Conservation (phyloP, 495 filamentous ascomycete species). For the Copromyces sp. region DNA sequence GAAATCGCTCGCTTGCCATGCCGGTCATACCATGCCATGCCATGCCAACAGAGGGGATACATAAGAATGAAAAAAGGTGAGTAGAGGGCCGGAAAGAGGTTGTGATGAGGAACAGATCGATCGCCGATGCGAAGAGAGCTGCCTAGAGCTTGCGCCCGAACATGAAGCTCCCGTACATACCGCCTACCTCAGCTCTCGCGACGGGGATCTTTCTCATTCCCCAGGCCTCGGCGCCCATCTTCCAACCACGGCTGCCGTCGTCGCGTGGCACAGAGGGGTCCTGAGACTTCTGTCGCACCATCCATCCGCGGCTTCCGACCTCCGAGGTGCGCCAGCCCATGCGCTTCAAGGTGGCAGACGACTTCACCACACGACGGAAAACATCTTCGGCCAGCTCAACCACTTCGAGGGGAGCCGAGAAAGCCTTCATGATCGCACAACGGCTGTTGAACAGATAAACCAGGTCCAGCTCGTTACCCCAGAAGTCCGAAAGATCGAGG, state of each 20-base stretch:
- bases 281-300: constrained; percentile 47
- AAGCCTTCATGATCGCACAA: constrained; percentile 50
- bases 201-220: constrained; percentile 82
- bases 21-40: constrained; percentile 2
- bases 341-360: constrained; percentile 27
- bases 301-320: constrained; percentile 51
- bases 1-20: constrained; percentile 5
- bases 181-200: constrained; percentile 65
- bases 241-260: constrained; percentile 57
- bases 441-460: constrained; percentile 48
- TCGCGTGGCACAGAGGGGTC: constrained; percentile 13
- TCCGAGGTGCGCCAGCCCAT: constrained; percentile 61
- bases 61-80: neutral
- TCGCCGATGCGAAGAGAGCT: neutral
- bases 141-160: constrained; percentile 45
- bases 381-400: constrained; percentile 69
- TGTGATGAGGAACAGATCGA: neutral
- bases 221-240: constrained; percentile 85
- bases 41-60: neutral
- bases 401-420: constrained; percentile 65
- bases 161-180: constrained; percentile 82
- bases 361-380: constrained; percentile 49
- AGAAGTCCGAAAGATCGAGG: constrained; percentile 58
- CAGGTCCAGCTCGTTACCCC: constrained; percentile 48
- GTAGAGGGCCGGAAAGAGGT: neutral